Base-by-base conservation (phyloP, 331 rosid species). In the Phaseolus coccineus region DNA sequence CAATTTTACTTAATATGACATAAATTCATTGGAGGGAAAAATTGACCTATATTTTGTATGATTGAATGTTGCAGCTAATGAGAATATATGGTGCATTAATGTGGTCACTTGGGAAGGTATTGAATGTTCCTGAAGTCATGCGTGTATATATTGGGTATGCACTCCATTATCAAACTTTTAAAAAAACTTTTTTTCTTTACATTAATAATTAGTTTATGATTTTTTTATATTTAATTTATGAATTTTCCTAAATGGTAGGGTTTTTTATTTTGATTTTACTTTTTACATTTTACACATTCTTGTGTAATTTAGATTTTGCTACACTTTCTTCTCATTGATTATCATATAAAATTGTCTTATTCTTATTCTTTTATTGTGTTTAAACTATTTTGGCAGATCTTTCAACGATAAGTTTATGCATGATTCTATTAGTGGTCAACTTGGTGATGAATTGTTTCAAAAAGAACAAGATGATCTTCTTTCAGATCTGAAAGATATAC, bases 91-190 rank as follows among this genome's bases (percentile, higher is more conserved):
- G 98, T 80, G 98, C 98, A 47, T 76, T 95, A 48, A 95, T 95
- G 98, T 95, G 98, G 97, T 95, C 98, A 15, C 97, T 95, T 47
- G 98, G 98, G 65, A 95, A 95, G 68, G 98, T 92, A 53, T 37
- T 95, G 37, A 92, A 95, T 85, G 89, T 90, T 82, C 99, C 99
- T 15, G 99, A 95, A 83, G 97, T 93, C 79, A 73, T 74, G 83
- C 97, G 97, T 1, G 99, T 95, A 62, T 95, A 95, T 87, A 87
- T 95, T n/a, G 99, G 98, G 98, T 92, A 30, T 6, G 9, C 25
- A 62, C 8, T 69, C 19, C 6, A 28, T 3, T 22, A 6, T 40
- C 30, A 19, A 73, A 53, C 62, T 55, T 28, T 19, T 19, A 19
- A 14, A 50, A 47, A 50, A 10, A 5, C 22, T 19, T 19, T 16